Percentiles rank a stretch among this genome's conserved stretches.
Conservation (phyloP, 1,284 basidiomycete genomes). For the Trichosporon sp. region DNA sequence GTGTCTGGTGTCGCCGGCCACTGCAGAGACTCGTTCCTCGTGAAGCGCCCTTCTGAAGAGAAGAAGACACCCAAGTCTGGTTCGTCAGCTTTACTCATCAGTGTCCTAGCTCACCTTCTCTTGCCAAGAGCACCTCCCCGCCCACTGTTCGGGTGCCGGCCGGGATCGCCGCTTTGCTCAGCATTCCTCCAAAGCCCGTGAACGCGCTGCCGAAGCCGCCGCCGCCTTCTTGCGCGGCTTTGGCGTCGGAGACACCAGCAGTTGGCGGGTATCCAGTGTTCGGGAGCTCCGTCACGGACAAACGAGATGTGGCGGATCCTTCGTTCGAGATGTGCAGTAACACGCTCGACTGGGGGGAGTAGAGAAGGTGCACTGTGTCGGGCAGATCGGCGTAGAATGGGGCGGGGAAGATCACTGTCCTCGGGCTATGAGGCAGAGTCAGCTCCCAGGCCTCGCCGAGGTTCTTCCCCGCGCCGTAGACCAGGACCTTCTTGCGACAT, state of each 20-base stretch:
- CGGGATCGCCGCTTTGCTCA: conserved; percentile 63
- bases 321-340: conserved; percentile 58
- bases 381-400: conserved; percentile 38
- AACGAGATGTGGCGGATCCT: conserved; percentile 60
- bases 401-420: conserved; percentile 47
- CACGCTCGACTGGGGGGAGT: conserved; percentile 68
- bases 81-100: background rate
- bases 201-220: conserved; percentile 50
- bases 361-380: conserved; percentile 53
- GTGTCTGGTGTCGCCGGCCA: conserved; percentile 81
- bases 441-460: conserved; percentile 53
- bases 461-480: conserved; percentile 51
- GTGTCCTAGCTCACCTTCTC: conserved; percentile 62
- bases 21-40: conserved; percentile 58
- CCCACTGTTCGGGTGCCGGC: conserved; percentile 58
- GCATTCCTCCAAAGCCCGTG: conserved; percentile 73
- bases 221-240: conserved; percentile 4
- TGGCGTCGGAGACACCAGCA: background rate
- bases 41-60: conserved; percentile 61
- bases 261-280: conserved; percentile 16
- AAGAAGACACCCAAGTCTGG: conserved; percentile 69
- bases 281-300: conserved; percentile 63
- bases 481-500: conserved; percentile 73
- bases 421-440: conserved; percentile 73
- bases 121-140: conserved; percentile 65